Conservation (phyloP, 345 rosid species). For the Ceriops decandra region DNA sequence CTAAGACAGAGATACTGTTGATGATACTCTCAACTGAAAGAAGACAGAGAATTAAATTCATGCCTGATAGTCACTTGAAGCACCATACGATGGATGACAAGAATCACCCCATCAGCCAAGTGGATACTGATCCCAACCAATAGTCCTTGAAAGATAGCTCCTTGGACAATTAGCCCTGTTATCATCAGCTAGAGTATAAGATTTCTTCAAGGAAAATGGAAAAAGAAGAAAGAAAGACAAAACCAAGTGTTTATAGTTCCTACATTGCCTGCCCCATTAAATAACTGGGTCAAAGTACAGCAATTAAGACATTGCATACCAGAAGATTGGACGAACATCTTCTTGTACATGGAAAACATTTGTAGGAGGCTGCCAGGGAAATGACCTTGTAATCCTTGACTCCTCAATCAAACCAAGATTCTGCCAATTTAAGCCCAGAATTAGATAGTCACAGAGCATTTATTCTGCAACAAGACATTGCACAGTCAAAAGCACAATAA, state of each 20-base stretch:
- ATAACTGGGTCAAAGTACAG: not conserved
- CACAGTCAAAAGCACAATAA: not conserved
- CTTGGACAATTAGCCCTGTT: conserved; percentile 98
- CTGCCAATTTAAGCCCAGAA: conserved; percentile 40
- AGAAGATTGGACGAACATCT: conserved; percentile 95
- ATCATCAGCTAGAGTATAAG: conserved; percentile 23
- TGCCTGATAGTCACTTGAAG: conserved; percentile 85
- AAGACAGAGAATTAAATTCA: not conserved
- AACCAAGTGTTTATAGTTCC: not conserved
- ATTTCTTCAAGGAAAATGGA: not conserved
- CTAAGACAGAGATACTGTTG: not conserved
- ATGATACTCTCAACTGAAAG: not conserved
- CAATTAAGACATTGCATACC: conserved; percentile 44
- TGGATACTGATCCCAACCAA: conserved; percentile 91
- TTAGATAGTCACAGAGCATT: conserved; percentile 18
- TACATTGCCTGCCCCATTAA: not conserved
- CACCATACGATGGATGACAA: conserved; percentile 79
- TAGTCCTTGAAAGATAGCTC: conserved; percentile 89
- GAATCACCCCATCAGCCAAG: conserved; percentile 94
- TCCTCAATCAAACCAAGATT: conserved; percentile 96
- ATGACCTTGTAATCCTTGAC: conserved; percentile 66
- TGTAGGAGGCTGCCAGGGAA: conserved; percentile 96
- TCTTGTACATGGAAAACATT: conserved; percentile 85
- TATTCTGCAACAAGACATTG: not conserved
- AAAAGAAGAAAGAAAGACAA: not conserved